phyloP scores from a whole-genome alignment of 2,329 filamentous ascomycete genomes.

The Penicillium hordei region DNA sequence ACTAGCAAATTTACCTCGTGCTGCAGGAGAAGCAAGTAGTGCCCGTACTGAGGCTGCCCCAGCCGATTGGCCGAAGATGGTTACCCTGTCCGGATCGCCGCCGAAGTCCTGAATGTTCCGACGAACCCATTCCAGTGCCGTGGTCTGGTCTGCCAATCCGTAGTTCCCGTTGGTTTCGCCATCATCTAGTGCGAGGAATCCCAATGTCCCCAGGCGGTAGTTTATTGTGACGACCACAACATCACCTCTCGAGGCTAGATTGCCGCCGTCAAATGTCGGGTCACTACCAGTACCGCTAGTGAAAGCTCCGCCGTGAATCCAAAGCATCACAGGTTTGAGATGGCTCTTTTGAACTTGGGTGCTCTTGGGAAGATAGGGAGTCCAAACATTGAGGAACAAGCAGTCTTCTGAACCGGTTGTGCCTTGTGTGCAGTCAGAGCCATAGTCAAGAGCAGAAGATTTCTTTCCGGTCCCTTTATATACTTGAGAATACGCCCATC shows the following conservation, averaged over 20 bases:
- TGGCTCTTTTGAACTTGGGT: slow-evolving; percentile 33
- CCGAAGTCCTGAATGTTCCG: slow-evolving; percentile 50
- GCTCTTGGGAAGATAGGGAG: slow-evolving; percentile 44
- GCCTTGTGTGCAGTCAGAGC: slow-evolving; percentile 44
- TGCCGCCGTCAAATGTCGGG: slow-evolving; percentile 51
- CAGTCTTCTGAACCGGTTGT: slow-evolving; percentile 48
- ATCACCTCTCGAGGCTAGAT: slow-evolving; percentile 59
- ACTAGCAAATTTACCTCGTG: slow-evolving; percentile 19
- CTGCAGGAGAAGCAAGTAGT: slow-evolving; percentile 39
- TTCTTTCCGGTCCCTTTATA: slow-evolving; percentile 50
- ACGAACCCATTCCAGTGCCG: slow-evolving; percentile 50
- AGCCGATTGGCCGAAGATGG: slow-evolving; percentile 50
- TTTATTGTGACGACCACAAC: slow-evolving; percentile 61
- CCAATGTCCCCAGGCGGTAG: slow-evolving; percentile 59
- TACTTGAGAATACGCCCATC: slow-evolving; percentile 50
- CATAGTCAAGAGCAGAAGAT: slow-evolving; percentile 41
- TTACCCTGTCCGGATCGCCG: slow-evolving; percentile 49
- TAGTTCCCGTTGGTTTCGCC: slow-evolving; percentile 57
- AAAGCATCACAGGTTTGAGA: slow-evolving; percentile 52
- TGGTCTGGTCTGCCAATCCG: slow-evolving; percentile 54
- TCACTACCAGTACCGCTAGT: slow-evolving; percentile 47
- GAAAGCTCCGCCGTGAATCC: slow-evolving; percentile 59
- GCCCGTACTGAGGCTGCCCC: slow-evolving; percentile 59
- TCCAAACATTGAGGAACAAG: slow-evolving; percentile 46
- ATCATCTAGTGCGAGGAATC: slow-evolving; percentile 58